A percentile compares a stretch with the other conserved stretches of the same genome.
phyloP scores from a whole-genome alignment of 768 basidiomycete species.

The Lentinula sp. region DNA sequence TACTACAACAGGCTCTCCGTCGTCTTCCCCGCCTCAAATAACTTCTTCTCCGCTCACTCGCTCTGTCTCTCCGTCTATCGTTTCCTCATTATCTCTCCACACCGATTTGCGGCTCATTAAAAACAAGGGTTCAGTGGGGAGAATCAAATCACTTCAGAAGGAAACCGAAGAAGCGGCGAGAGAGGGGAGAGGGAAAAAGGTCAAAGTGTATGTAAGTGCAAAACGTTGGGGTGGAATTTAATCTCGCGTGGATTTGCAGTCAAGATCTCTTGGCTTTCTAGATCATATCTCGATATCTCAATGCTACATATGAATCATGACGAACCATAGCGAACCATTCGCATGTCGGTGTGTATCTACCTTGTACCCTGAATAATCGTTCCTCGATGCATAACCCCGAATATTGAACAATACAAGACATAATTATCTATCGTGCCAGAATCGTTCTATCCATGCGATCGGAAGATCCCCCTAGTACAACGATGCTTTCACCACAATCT shows the following conservation, averaged over 20 bases:
- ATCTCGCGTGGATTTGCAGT: too few species aligned
- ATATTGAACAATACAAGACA: too few species aligned
- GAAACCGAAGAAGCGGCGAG: not conserved
- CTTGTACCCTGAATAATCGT: too few species aligned
- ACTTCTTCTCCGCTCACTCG: not conserved
- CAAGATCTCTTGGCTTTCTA: not conserved
- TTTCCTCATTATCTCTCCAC: not conserved
- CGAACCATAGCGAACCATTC: too few species aligned
- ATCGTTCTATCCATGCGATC: too few species aligned
- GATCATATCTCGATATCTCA: not conserved
- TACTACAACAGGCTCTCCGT: not conserved
- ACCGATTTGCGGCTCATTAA: not conserved
- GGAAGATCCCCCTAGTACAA: not conserved
- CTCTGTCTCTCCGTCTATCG: not conserved
- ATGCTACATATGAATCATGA: too few species aligned
- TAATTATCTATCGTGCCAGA: too few species aligned
- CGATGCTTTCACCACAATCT: too few species aligned
- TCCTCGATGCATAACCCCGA: too few species aligned
- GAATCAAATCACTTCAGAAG: not conserved
- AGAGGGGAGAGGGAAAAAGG: not conserved
- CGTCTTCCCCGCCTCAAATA: not conserved
- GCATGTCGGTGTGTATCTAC: too few species aligned
- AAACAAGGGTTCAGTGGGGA: constrained; percentile 1
- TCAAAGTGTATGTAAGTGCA: not conserved
- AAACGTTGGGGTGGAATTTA: not conserved